Evolutionary conservation across 106 monocot species (phyloP).

Genomic region (Triglochin maritima): DNA sequence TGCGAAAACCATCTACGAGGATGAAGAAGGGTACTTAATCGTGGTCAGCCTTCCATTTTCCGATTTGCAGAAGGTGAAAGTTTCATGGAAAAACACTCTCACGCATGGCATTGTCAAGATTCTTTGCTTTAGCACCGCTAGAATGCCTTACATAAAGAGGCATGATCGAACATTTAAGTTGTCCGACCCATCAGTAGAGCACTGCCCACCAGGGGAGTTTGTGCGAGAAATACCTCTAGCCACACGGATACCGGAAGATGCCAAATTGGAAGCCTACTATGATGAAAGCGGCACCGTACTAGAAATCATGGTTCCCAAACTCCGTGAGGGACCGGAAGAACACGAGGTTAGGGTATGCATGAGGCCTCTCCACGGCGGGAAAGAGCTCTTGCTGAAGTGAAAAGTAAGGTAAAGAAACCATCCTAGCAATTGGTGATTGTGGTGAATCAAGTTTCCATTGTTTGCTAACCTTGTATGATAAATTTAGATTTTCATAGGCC

Average conservation of each 20-base stretch:
- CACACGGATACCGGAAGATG: conserved; percentile 57
- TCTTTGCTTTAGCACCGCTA: conserved; percentile 44
- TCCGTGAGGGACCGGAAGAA: conserved; percentile 46
- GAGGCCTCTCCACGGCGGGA: conserved; percentile 42
- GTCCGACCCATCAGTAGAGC: conserved; percentile 46
- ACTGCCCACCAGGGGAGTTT: conserved; percentile 61
- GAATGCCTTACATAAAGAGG: conserved; percentile 47
- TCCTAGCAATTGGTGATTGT: too few species aligned
- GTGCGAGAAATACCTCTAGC: conserved; percentile 50
- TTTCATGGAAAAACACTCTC: conserved; percentile 55
- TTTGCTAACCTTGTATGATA: too few species aligned
- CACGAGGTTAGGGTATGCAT: conserved; percentile 54
- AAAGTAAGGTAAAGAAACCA: neutral
- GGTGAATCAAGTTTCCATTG: too few species aligned
- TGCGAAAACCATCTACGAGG: conserved; percentile 61
- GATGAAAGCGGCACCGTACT: conserved; percentile 52
- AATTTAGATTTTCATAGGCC: too few species aligned
- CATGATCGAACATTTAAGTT: conserved; percentile 42
- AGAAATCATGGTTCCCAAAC: conserved; percentile 66
- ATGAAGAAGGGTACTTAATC: conserved; percentile 45
- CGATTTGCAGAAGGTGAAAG: conserved; percentile 46
- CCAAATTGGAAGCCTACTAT: conserved; percentile 55
- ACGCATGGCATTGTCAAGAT: conserved; percentile 61
- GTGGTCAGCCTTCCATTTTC: conserved; percentile 57
- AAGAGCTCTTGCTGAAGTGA: conserved; percentile 24